Conservation (phyloP, 2,329 filamentous ascomycete species). For the Epichloe uncinata region DNA sequence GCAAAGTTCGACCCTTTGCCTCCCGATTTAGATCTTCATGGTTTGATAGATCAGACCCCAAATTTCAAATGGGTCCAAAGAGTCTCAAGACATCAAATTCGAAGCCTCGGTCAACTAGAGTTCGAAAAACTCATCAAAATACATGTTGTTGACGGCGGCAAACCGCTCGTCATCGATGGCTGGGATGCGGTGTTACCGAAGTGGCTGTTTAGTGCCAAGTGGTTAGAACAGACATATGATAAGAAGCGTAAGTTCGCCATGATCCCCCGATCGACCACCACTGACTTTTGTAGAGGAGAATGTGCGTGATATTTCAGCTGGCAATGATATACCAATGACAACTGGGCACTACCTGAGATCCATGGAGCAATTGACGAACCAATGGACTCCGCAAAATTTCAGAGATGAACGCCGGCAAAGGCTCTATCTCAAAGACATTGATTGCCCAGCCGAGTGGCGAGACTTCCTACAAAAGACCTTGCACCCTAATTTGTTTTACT, state of each 20-base stretch:
- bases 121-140: slow-evolving; percentile 78
- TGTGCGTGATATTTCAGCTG: slow-evolving; percentile 65
- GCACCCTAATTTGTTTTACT: slow-evolving; percentile 73
- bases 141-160: slow-evolving; percentile 74
- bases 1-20: slow-evolving; percentile 87
- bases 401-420: slow-evolving; percentile 69
- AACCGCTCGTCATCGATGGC: slow-evolving; percentile 81
- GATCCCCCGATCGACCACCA: slow-evolving; percentile 9
- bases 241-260: slow-evolving; percentile 52
- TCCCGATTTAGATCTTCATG: slow-evolving; percentile 65
- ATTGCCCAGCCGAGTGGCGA: slow-evolving; percentile 81
- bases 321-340: slow-evolving; percentile 67
- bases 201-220: slow-evolving; percentile 65
- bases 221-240: slow-evolving; percentile 67
- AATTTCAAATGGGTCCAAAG: slow-evolving; percentile 83
- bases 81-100: slow-evolving; percentile 66
- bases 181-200: slow-evolving; percentile 66
- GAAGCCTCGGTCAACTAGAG: slow-evolving; percentile 58
- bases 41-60: slow-evolving; percentile 60
- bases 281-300: slow-evolving; percentile 51
- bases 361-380: slow-evolving; percentile 70
- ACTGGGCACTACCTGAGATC: slow-evolving; percentile 83
- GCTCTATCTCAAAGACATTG: slow-evolving; percentile 93
- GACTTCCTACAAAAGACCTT: slow-evolving; percentile 66
- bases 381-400: slow-evolving; percentile 65